phyloP scores from a whole-genome alignment of 1,284 basidiomycete genomes.

The Rugosomyces carneus region DNA sequence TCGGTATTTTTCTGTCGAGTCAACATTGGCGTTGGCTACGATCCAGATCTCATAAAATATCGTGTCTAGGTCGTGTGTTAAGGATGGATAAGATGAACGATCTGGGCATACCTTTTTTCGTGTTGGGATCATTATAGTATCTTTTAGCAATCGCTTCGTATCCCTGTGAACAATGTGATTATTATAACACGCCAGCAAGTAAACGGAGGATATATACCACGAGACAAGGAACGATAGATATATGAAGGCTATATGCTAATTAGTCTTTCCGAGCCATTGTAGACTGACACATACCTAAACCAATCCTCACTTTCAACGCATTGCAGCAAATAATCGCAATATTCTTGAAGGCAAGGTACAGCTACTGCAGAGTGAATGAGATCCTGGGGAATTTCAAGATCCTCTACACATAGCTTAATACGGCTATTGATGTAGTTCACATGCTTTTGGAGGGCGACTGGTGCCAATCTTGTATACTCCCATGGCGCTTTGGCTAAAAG shows the following conservation, averaged over 20 bases:
- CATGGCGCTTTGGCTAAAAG: not conserved
- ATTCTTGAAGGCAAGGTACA: not conserved
- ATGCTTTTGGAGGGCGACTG: not conserved
- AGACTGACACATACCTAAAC: not conserved
- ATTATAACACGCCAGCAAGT: not conserved
- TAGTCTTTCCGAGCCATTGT: not conserved
- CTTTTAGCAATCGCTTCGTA: slow-evolving; percentile 1
- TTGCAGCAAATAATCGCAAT: not conserved
- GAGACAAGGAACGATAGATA: slow-evolving; percentile 2
- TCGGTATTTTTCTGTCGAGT: not conserved
- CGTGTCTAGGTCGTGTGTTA: not conserved
- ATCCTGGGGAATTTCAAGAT: not conserved
- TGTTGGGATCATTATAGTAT: not conserved
- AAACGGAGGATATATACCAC: not conserved
- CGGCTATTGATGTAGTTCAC: not conserved
- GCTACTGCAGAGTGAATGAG: not conserved
- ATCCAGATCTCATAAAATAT: slow-evolving; percentile 1
- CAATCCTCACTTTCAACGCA: not conserved
- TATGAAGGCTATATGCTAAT: not conserved
- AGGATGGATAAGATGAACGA: not conserved
- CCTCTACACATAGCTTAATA: not conserved
- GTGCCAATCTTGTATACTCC: not conserved
- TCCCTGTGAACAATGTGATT: not conserved
- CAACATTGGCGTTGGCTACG: not conserved
- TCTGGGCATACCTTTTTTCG: not conserved